Percentiles rank a stretch among this genome's conserved stretches.
Evolutionary conservation across 805 yeast species (phyloP).

Genomic region (Starmera amethionina): DNA sequence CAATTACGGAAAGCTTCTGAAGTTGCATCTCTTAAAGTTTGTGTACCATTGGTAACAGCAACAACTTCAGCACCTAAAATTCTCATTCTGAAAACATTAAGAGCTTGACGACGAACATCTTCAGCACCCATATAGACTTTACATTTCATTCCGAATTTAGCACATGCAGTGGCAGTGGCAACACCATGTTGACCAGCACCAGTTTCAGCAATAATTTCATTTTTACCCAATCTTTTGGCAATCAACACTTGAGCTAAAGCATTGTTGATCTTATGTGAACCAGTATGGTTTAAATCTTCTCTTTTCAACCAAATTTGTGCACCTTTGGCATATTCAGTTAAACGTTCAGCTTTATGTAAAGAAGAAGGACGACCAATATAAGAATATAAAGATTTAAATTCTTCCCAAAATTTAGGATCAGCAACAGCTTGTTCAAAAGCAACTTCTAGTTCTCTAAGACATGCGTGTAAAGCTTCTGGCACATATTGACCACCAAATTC

Average conservation of each 20-base stretch:
- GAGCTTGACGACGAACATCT: conserved; percentile 96
- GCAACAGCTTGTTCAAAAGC: conserved; percentile 85
- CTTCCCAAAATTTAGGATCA: conserved; percentile 91
- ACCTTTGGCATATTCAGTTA: conserved; percentile 87
- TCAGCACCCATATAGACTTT: conserved; percentile 98
- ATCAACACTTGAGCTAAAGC: conserved; percentile 75
- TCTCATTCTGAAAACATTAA: conserved; percentile 95
- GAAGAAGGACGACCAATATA: conserved; percentile 97
- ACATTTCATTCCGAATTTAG: conserved; percentile 87
- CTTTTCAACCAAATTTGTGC: conserved; percentile 96
- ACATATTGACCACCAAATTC: conserved; percentile 98
- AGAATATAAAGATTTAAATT: conserved; percentile 71
- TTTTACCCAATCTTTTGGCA: conserved; percentile 73
- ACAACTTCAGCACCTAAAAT: conserved; percentile 93
- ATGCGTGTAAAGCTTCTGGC: conserved; percentile 90
- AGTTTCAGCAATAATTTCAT: conserved; percentile 74
- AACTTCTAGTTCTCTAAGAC: conserved; percentile 78
- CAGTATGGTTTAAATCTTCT: conserved; percentile 89
- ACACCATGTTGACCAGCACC: conserved; percentile 96
- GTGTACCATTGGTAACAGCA: conserved; percentile 89
- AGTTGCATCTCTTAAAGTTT: conserved; percentile 95
- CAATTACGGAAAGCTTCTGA: conserved; percentile 94
- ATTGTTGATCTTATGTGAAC: conserved; percentile 80
- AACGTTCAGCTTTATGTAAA: conserved; percentile 82
- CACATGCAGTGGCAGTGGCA: conserved; percentile 88